Evolutionary conservation across 1,284 basidiomycete genomes (phyloP), one percentile per base, ranked within the genome.

Genomic region (Rhizoctonia solani): DNA sequence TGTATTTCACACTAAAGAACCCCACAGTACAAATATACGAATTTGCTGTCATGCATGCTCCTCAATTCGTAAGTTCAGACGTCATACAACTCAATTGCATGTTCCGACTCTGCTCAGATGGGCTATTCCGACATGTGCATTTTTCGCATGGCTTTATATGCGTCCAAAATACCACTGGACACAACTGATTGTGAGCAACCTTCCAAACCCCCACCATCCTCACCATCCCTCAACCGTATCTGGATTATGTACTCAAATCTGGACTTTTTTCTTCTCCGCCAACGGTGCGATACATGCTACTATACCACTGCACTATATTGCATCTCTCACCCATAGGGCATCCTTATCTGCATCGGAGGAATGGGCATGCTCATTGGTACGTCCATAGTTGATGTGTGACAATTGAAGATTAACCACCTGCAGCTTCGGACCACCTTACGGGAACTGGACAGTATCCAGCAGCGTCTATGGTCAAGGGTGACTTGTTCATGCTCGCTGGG

Each of bases 11-110:
- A n/a, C n/a, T n/a, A n/a, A n/a, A n/a, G n/a, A n/a, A n/a, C 25
- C 46, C 90, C 90, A 83, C 91, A 92, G 9, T 94, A 91, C 75
- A 82, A 90, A 77, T 93, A 91, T 79, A 94, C 92, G 42, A 90
- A 90, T 69, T 78, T 94, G 0, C 79, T 94, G 41, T 93, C 91
- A 0, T 92, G 89, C 76, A 91, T 92, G 89, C 82, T 94, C 14
- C 85, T 94, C 59, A 89, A 93, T 74, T 88, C 91, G 83, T 90
- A 74, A 71, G 85, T 80, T n/a, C 39, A 47, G 4, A 6, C 11
- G 46, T 27, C 5, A 16, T 44, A 34, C 32, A 34, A 21, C 42
- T 23, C 6, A 47, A 19, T 50, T 6, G 14, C 16, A 49, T 2
- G 41, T 44, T 42, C 32, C 34, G 41, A 39, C 54, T 25, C 8